Conservation (phyloP, 1,284 basidiomycete species). For the Inonotus hispidus region DNA sequence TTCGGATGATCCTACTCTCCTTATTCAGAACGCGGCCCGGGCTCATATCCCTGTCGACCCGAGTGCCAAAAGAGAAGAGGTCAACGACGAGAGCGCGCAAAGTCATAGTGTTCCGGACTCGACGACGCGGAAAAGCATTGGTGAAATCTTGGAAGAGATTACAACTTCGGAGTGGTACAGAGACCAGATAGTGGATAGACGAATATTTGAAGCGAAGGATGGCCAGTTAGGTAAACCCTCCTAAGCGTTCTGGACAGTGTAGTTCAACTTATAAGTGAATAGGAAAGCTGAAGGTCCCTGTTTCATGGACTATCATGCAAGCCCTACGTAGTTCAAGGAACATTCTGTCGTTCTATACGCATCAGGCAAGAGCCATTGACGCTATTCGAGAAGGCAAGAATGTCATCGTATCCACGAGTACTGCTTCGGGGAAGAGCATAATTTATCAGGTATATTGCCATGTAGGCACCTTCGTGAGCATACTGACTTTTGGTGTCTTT, state of each 20-base stretch:
- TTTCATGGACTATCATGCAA: constrained; percentile 53
- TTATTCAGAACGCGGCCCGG: constrained; percentile 61
- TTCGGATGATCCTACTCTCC: constrained; percentile 52
- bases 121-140: constrained; percentile 51
- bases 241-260: neutral
- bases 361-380: constrained; percentile 76
- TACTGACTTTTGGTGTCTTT: constrained; percentile 3
- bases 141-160: constrained; percentile 54
- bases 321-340: constrained; percentile 61
- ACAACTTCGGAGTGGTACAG: constrained; percentile 56
- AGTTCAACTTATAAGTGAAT: neutral
- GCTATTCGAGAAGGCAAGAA: constrained; percentile 57
- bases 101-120: constrained; percentile 38
- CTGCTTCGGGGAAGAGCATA: constrained; percentile 88
- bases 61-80: constrained; percentile 3
- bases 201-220: constrained; percentile 47
- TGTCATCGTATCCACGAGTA: constrained; percentile 88
- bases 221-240: constrained; percentile 43
- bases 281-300: constrained; percentile 50
- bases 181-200: constrained; percentile 59
- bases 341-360: constrained; percentile 68
- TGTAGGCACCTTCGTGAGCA: neutral
- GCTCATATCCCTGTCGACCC: constrained; percentile 67
- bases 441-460: constrained; percentile 66
- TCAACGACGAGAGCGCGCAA: neutral